These are phyloP conservation scores for Cyclotella sp. DNA, from an alignment of 108 stramenopile species.

Conservation along the genomic window DNA sequence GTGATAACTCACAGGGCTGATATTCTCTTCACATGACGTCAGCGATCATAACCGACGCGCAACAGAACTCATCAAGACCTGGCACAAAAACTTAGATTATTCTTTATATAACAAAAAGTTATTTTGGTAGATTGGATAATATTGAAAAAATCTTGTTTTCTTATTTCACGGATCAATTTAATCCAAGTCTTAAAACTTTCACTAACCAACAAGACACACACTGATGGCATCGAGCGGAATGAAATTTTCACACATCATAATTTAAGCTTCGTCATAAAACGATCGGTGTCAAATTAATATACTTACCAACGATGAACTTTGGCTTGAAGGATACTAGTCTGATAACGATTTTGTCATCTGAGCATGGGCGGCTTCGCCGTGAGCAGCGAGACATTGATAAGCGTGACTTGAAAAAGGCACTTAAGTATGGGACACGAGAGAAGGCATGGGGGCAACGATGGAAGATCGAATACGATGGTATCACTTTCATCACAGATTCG, in stretches of 20 bases:
- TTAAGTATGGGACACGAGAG: constrained; percentile 27
- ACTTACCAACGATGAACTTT: constrained; percentile 12
- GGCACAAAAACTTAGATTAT: too few species aligned
- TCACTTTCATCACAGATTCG: constrained; percentile 38
- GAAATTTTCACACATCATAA: too few species aligned
- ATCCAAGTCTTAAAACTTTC: background rate
- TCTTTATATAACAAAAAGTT: too few species aligned
- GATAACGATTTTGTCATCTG: constrained; percentile 48
- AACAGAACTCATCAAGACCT: too few species aligned
- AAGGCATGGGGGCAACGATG: constrained; percentile 29
- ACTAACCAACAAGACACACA: too few species aligned
- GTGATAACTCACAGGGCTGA: too few species aligned
- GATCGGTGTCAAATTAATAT: background rate
- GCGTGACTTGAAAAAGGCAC: constrained; percentile 37
- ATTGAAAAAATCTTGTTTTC: background rate
- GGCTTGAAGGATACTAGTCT: constrained; percentile 51
- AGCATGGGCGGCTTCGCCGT: constrained; percentile 37
- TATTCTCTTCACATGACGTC: too few species aligned
- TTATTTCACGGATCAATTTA: background rate
- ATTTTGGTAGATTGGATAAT: background rate
- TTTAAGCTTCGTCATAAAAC: background rate
- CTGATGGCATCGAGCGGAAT: too few species aligned
- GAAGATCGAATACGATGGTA: constrained; percentile 43
- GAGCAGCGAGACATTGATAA: constrained; percentile 47
- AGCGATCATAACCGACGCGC: too few species aligned